A percentile compares a stretch with the other conserved stretches of the same genome.
Evolutionary conservation across 345 rosid species (phyloP).

Genomic region (Lumnitzera racemosa): DNA sequence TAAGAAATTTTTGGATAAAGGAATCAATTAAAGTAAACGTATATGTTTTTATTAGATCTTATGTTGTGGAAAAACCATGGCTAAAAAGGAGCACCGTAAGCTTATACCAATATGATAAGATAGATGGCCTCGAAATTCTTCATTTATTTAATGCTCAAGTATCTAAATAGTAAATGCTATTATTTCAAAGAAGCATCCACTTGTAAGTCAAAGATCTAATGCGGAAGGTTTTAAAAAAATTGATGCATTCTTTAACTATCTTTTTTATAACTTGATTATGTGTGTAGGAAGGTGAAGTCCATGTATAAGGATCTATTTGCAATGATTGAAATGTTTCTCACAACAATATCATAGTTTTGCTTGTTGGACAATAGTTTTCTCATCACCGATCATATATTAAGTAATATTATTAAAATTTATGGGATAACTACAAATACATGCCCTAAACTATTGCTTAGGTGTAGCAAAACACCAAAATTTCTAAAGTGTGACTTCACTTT

Average conservation of each 20-base stretch:
- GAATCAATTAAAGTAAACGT: not conserved
- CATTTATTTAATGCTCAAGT: conserved; percentile 22
- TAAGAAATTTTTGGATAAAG: not conserved
- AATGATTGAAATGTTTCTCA: conserved; percentile 34
- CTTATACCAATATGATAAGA: conserved; percentile 21
- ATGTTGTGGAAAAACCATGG: conserved; percentile 25
- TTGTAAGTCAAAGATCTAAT: conserved; percentile 13
- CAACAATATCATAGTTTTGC: conserved; percentile 33
- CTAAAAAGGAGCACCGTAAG: conserved; percentile 31
- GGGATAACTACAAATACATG: too few species aligned
- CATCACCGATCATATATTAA: not conserved
- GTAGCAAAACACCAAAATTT: too few species aligned
- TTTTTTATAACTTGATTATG: not conserved
- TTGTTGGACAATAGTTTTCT: not conserved
- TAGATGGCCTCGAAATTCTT: conserved; percentile 24
- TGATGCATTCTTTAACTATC: conserved; percentile 7
- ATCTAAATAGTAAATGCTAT: conserved; percentile 21
- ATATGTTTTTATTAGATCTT: conserved; percentile 2
- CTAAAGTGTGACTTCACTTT: too few species aligned
- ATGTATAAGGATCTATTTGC: conserved; percentile 31
- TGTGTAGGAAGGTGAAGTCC: conserved; percentile 39
- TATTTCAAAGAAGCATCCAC: conserved; percentile 11
- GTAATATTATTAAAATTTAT: not conserved
- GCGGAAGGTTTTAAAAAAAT: conserved; percentile 22
- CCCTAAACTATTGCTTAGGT: too few species aligned